Evolutionary conservation across 2,329 filamentous ascomycete genomes (phyloP).

Genomic region (Ceratocystis cubensis): DNA sequence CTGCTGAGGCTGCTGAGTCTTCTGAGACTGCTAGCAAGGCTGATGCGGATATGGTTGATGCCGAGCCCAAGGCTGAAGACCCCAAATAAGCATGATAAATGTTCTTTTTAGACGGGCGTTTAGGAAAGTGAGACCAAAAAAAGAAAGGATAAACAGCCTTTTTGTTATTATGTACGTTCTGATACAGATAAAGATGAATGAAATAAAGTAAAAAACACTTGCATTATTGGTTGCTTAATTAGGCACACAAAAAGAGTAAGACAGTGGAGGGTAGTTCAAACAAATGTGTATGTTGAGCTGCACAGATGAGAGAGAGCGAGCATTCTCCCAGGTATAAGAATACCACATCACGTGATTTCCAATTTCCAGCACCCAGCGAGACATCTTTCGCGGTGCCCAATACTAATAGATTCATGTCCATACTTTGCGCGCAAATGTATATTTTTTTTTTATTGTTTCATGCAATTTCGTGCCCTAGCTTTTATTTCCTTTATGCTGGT

Average conservation of each 20-base stretch:
- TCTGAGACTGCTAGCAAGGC: constrained; percentile 34
- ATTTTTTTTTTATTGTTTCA: neutral
- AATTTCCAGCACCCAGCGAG: too few species aligned
- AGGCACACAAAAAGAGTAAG: neutral
- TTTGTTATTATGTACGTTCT: constrained; percentile 14
- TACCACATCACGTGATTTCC: neutral
- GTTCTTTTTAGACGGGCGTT: constrained; percentile 14
- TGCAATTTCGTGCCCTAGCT: neutral
- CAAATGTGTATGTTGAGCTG: neutral
- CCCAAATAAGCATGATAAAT: constrained; percentile 17
- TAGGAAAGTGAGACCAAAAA: constrained; percentile 11
- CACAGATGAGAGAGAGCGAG: neutral
- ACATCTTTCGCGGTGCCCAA: too few species aligned
- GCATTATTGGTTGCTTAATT: neutral
- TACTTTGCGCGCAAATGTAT: too few species aligned
- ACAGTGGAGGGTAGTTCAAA: neutral
- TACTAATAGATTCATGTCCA: neutral
- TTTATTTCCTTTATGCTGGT: neutral
- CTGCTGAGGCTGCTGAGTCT: constrained; percentile 37
- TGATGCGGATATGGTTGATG: constrained; percentile 54
- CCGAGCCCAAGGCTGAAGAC: constrained; percentile 41
- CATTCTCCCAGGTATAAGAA: neutral
- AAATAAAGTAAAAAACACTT: constrained; percentile 8
- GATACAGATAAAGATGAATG: constrained; percentile 14
- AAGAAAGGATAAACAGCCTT: constrained; percentile 2